A percentile compares a stretch with the other conserved stretches of the same genome.
Conservation (phyloP, 768 basidiomycete genomes). For the Pisolithus tinctorius region DNA sequence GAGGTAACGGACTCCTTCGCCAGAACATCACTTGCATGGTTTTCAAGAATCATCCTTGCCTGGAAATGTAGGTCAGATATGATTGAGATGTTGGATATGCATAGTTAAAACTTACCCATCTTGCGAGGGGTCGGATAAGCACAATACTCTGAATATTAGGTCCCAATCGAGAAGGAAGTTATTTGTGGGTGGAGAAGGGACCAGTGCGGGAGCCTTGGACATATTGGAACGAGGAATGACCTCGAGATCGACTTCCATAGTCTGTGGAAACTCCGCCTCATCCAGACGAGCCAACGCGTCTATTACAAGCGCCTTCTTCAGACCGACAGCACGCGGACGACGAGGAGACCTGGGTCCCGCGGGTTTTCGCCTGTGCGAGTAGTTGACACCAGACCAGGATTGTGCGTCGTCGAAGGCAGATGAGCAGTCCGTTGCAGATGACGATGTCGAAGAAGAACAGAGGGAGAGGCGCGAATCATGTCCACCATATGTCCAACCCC, state of each 20-base stretch:
- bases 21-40: background rate
- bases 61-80: background rate
- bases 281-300: conserved; percentile 8
- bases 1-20: too few relatives aligned
- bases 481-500: conserved; percentile 12
- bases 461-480: conserved; percentile 6
- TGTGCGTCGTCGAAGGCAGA: too few relatives aligned
- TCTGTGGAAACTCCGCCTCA: conserved; percentile 1
- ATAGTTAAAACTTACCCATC: background rate
- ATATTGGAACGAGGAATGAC: conserved; percentile 1
- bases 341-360: conserved; percentile 21
- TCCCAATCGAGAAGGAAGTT: conserved; percentile 25
- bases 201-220: conserved; percentile 2
- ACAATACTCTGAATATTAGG: conserved; percentile 23
- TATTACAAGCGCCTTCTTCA: conserved; percentile 12
- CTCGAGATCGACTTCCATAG: conserved; percentile 1
- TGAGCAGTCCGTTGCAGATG: conserved; percentile 1
- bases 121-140: conserved; percentile 1
- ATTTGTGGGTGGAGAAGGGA: conserved; percentile 7
- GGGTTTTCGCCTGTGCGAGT: conserved; percentile 16
- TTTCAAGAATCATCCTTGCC: background rate
- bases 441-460: conserved; percentile 9
- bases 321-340: conserved; percentile 1
- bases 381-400: background rate
- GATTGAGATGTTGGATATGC: too few relatives aligned